Conservation (phyloP, 1,284 basidiomycete species). For the Wolfiporia cocos region DNA sequence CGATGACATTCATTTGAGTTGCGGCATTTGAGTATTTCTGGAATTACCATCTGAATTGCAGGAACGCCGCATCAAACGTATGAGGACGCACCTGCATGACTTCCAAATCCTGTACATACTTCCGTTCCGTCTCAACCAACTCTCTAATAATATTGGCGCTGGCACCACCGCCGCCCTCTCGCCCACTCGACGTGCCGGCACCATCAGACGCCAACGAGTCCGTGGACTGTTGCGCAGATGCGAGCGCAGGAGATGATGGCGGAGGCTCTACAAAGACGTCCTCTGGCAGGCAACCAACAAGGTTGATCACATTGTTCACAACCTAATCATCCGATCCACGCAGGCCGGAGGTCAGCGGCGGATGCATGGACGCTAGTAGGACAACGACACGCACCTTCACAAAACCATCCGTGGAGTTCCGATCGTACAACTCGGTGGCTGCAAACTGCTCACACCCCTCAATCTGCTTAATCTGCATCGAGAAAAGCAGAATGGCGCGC, state of each 20-base stretch:
- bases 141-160: conserved; percentile 72
- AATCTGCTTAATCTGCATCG: conserved; percentile 66
- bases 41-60: not conserved
- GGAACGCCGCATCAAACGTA: not conserved
- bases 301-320: conserved; percentile 85
- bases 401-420: conserved; percentile 89
- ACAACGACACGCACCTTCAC: conserved; percentile 68
- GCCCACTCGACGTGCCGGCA: conserved; percentile 18
- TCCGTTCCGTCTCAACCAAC: conserved; percentile 91
- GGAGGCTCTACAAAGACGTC: conserved; percentile 64
- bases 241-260: conserved; percentile 47
- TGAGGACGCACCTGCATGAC: conserved; percentile 77
- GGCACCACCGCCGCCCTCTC: conserved; percentile 38
- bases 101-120: conserved; percentile 97
- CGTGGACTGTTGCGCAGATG: conserved; percentile 48
- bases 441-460: conserved; percentile 71
- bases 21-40: conserved; percentile 82
- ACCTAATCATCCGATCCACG: conserved; percentile 45
- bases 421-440: conserved; percentile 85
- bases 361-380: too few species aligned
- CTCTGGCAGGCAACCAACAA: conserved; percentile 78
- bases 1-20: conserved; percentile 77
- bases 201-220: conserved; percentile 47
- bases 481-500: conserved; percentile 73
- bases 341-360: too few species aligned